Percentiles rank a stretch among this genome's conserved stretches.
phyloP scores from a whole-genome alignment of 345 rosid species.

The Sonneratia alba region DNA sequence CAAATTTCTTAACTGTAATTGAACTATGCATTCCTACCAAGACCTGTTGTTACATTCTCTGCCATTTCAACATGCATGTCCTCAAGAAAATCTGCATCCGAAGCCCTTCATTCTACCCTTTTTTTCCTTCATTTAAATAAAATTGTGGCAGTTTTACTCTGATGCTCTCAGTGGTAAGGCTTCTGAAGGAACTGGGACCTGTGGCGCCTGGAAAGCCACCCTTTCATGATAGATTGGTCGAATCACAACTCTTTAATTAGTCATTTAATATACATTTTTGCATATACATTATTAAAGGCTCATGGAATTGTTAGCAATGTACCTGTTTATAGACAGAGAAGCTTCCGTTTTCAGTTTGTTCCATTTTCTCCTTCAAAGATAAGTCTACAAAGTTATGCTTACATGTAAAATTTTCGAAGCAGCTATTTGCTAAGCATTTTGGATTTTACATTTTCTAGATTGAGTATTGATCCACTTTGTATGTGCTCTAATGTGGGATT shows the following conservation, averaged over 20 bases:
- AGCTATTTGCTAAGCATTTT: not conserved
- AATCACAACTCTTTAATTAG: not conserved
- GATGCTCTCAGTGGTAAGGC: not conserved
- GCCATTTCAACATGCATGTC: no score
- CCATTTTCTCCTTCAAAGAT: not conserved
- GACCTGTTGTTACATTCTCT: no score
- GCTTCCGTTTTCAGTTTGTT: not conserved
- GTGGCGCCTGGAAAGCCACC: not conserved
- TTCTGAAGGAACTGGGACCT: not conserved
- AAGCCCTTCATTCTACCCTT: not conserved
- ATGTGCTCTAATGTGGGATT: no score
- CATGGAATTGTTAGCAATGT: not conserved
- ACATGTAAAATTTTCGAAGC: not conserved
- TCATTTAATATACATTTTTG: not conserved
- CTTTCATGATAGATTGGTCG: not conserved
- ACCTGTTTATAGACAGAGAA: no score
- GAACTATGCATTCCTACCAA: no score
- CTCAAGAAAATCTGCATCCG: no score
- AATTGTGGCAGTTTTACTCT: not conserved
- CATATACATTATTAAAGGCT: not conserved
- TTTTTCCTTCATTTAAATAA: not conserved
- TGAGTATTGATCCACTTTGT: no score
- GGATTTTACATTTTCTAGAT: no score
- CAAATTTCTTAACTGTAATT: no score
- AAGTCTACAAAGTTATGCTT: not conserved